Conservation (phyloP, 2,329 filamentous ascomycete genomes). For the Cadophora gregata region DNA sequence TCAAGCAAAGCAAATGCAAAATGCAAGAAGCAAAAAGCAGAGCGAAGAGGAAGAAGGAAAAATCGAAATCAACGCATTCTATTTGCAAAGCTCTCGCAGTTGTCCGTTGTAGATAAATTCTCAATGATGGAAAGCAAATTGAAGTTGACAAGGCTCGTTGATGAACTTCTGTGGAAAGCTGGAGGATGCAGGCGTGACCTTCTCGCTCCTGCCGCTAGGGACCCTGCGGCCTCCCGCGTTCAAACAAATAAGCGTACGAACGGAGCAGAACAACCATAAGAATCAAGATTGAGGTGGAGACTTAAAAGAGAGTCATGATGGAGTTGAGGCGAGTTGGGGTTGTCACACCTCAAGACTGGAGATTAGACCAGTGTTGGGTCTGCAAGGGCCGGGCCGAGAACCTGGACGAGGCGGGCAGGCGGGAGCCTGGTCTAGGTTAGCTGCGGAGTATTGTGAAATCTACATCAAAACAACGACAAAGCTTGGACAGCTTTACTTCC, state of each 20-base stretch:
- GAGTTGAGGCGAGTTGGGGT: neutral
- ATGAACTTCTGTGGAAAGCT: neutral
- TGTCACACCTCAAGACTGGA: no score
- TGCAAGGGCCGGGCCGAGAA: slow-evolving; percentile 3
- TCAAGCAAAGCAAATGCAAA: neutral
- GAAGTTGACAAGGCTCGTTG: neutral
- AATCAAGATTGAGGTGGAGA: no score
- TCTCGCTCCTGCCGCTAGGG: neutral
- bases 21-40: neutral
- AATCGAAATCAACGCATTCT: neutral
- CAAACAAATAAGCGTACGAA: neutral
- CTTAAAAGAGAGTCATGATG: neutral
- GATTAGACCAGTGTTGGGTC: neutral
- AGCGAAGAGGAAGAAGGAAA: slow-evolving; percentile 1
- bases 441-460: no score
- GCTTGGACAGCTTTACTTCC: neutral
- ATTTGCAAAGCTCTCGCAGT: neutral
- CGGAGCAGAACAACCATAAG: neutral
- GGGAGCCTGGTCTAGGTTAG: neutral
- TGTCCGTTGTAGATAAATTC: no score
- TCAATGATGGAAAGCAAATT: neutral
- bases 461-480: neutral
- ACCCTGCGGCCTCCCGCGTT: neutral
- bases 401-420: neutral
- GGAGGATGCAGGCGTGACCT: neutral